Percentiles rank a stretch among this genome's conserved stretches.
Conservation (phyloP, 305 asterid species). For the Solanum aculeatissimum region DNA sequence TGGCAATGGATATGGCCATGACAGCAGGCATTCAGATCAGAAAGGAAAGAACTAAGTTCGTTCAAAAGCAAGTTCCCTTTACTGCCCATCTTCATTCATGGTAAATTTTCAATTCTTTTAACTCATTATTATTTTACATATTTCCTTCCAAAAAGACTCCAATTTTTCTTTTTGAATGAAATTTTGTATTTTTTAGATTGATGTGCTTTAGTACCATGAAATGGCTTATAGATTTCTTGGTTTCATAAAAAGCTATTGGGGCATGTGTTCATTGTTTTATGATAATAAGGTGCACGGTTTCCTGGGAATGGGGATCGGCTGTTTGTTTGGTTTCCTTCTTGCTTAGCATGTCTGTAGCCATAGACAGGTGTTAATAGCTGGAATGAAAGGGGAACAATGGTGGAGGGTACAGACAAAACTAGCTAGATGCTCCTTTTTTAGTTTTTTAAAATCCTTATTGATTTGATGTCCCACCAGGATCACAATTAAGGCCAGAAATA, state of each 20-base stretch:
- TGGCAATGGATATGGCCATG: slow-evolving; percentile 15
- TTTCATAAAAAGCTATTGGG: slow-evolving; percentile 10
- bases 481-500: neutral
- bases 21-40: slow-evolving; percentile 17
- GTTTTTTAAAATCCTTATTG: neutral
- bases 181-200: neutral
- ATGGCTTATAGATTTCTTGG: slow-evolving; percentile 8
- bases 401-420: neutral
- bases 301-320: slow-evolving; percentile 4
- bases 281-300: neutral
- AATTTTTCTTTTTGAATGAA: neutral
- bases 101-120: slow-evolving; percentile 19
- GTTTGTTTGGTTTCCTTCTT: slow-evolving; percentile 15
- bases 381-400: neutral
- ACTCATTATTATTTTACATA: neutral
- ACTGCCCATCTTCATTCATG: slow-evolving; percentile 19
- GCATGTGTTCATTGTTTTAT: neutral
- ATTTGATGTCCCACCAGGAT: neutral
- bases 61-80: neutral
- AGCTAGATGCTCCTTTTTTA: neutral
- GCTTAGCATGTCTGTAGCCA: slow-evolving; percentile 13
- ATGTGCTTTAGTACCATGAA: slow-evolving; percentile 1
- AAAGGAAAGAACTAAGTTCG: slow-evolving; percentile 44
- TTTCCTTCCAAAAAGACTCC: neutral
- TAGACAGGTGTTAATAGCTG: slow-evolving; percentile 26